phyloP scores from a whole-genome alignment of 2,329 filamentous ascomycete genomes.

The Cladosporium sp. region DNA sequence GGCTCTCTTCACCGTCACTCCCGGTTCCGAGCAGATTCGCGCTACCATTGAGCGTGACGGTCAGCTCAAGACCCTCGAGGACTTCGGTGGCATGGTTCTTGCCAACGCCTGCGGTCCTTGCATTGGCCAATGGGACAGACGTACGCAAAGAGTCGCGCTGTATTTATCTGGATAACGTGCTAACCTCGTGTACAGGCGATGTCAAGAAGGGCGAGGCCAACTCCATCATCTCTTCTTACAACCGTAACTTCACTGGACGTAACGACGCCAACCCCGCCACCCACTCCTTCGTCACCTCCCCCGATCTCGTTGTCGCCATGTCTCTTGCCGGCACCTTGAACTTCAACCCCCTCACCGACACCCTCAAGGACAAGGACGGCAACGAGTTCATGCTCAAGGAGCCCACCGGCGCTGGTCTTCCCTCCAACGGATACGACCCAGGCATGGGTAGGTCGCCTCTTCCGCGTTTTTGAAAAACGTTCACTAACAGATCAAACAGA shows the following conservation, averaged over 20 bases:
- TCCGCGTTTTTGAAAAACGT: no score
- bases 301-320: slow-evolving; percentile 85
- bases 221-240: slow-evolving; percentile 98
- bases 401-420: slow-evolving; percentile 80
- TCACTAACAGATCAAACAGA: slow-evolving; percentile 45
- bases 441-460: slow-evolving; percentile 54
- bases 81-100: slow-evolving; percentile 91
- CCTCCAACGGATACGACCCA: slow-evolving; percentile 79
- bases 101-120: slow-evolving; percentile 92
- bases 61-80: slow-evolving; percentile 82
- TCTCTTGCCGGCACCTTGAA: slow-evolving; percentile 79
- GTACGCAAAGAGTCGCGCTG: slow-evolving; percentile 25
- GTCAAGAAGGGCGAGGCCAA: slow-evolving; percentile 95
- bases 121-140: slow-evolving; percentile 85
- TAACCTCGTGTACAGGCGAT: slow-evolving; percentile 49
- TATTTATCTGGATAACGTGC: no score
- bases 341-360: slow-evolving; percentile 95
- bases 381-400: slow-evolving; percentile 89
- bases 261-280: slow-evolving; percentile 93
- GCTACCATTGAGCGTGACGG: slow-evolving; percentile 73
- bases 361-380: slow-evolving; percentile 89
- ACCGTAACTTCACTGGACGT: slow-evolving; percentile 99
- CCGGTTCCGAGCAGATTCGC: slow-evolving; percentile 94
- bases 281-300: slow-evolving; percentile 89
- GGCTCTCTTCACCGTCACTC: slow-evolving; percentile 89